These are phyloP conservation scores for Hypholoma sublateritium DNA, from an alignment of 768 basidiomycete species.

Conservation along the genomic window DNA sequence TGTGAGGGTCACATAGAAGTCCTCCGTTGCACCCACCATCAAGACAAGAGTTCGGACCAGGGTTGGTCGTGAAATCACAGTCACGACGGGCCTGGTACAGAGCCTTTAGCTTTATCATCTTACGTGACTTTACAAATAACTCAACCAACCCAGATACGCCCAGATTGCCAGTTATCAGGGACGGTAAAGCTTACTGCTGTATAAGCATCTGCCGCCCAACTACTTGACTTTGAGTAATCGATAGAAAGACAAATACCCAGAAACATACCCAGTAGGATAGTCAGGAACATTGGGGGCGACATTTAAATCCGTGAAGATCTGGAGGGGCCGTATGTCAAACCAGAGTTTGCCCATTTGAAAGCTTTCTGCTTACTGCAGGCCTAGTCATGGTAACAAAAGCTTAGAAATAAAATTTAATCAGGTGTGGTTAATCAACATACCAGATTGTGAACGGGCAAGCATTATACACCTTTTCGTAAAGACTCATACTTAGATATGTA, in stretches of 20 bases:
- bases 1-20: slow-evolving; percentile 49
- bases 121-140: neutral
- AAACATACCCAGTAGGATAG: slow-evolving; percentile 41
- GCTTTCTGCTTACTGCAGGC: slow-evolving; percentile 31
- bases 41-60: slow-evolving; percentile 59
- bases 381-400: slow-evolving; percentile 18
- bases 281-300: slow-evolving; percentile 44
- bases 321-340: neutral
- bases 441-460: slow-evolving; percentile 67
- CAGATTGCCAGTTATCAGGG: slow-evolving; percentile 64
- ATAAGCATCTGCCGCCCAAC: slow-evolving; percentile 39
- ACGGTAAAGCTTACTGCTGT: slow-evolving; percentile 48
- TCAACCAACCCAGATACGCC: slow-evolving; percentile 50
- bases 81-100: slow-evolving; percentile 52
- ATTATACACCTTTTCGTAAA: slow-evolving; percentile 44
- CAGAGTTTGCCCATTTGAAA: neutral
- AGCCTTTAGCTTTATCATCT: neutral
- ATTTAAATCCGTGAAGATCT: slow-evolving; percentile 61
- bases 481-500: neutral
- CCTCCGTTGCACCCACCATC: slow-evolving; percentile 74
- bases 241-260: neutral
- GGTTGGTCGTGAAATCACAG: slow-evolving; percentile 57
- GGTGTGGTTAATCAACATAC: slow-evolving; percentile 26
- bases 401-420: slow-evolving; percentile 5
- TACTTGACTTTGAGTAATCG: slow-evolving; percentile 7